Conservation (phyloP, 2,329 filamentous ascomycete genomes). For the Trichoderma afroharzianum region DNA sequence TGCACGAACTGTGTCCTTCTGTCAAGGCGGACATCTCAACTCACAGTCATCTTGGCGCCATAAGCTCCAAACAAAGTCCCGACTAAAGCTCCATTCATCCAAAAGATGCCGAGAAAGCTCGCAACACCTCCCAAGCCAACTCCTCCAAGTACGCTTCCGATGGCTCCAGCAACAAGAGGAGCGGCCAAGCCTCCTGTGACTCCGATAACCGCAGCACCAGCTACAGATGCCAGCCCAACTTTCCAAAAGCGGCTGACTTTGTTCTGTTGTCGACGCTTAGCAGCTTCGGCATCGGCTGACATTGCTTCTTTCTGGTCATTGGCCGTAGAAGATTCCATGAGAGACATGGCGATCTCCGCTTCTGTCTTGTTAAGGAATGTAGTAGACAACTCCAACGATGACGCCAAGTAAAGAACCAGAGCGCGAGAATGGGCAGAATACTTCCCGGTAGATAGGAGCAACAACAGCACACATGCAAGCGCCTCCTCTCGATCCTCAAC, state of each 20-base stretch:
- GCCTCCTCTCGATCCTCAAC: slow-evolving; percentile 58
- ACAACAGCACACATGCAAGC: slow-evolving; percentile 65
- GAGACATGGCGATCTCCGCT: slow-evolving; percentile 68
- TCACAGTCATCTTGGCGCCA: slow-evolving; percentile 67
- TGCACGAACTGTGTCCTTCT: neutral
- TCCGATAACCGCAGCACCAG: slow-evolving; percentile 85
- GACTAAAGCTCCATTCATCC: slow-evolving; percentile 80
- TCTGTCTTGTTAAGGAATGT: slow-evolving; percentile 65
- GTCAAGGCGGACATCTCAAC: slow-evolving; percentile 10
- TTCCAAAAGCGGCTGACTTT: slow-evolving; percentile 77
- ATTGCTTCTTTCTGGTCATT: slow-evolving; percentile 46
- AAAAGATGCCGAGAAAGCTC: slow-evolving; percentile 80
- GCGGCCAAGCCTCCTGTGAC: slow-evolving; percentile 89
- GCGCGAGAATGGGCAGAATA: slow-evolving; percentile 72
- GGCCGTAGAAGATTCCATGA: slow-evolving; percentile 61
- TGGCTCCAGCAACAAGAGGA: slow-evolving; percentile 78
- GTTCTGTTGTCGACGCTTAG: slow-evolving; percentile 68
- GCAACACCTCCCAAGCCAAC: slow-evolving; percentile 82
- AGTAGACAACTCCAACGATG: slow-evolving; percentile 61
- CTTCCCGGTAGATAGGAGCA: slow-evolving; percentile 67
- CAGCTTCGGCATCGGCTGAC: slow-evolving; percentile 71
- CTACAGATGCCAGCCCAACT: slow-evolving; percentile 82
- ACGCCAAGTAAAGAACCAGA: slow-evolving; percentile 64
- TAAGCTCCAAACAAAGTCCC: slow-evolving; percentile 87
- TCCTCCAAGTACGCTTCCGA: slow-evolving; percentile 80